These are phyloP conservation scores for Cryptosporidium baileyi DNA, from an alignment of 169 alveolate genomes.

Conservation along the genomic window DNA sequence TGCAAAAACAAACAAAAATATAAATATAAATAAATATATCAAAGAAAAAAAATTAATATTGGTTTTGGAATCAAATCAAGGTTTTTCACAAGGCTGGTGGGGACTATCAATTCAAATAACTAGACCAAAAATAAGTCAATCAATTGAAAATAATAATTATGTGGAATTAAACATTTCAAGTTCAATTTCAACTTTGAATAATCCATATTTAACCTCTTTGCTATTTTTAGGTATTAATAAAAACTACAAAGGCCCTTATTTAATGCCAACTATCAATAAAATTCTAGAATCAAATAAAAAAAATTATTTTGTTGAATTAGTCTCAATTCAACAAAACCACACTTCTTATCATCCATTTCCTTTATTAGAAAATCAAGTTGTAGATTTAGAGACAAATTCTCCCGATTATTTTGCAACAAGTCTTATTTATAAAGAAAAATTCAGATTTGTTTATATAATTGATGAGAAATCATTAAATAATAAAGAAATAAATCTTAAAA, in stretches of 20 bases:
- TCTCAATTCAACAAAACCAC: conserved; percentile 41
- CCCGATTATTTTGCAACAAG: conserved; percentile 18
- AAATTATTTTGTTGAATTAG: neutral
- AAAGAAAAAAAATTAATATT: neutral
- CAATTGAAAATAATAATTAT: neutral
- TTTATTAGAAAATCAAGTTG: conserved; percentile 8
- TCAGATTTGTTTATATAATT: conserved; percentile 19
- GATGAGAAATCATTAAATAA: conserved; percentile 1
- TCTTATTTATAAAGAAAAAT: conserved; percentile 16
- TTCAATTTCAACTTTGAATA: conserved; percentile 16
- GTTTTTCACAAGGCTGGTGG: conserved; percentile 67
- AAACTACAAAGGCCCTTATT: conserved; percentile 47
- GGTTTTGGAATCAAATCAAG: conserved; percentile 29
- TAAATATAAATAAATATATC: neutral
- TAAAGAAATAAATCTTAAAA: neutral
- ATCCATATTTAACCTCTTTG: conserved; percentile 45
- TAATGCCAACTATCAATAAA: conserved; percentile 2
- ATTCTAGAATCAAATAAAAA: neutral
- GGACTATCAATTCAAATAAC: conserved; percentile 17
- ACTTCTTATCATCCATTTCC: conserved; percentile 68
- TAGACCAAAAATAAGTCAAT: neutral
- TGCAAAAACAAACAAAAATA: too few relatives aligned
- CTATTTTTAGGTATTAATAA: conserved; percentile 21
- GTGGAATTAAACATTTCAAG: conserved; percentile 23
- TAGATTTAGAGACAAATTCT: conserved; percentile 26